Evolutionary conservation across 148 eudicot genomes (phyloP), one percentile per base, ranked within the genome.

Genomic region (Simmondsia chinensis): DNA sequence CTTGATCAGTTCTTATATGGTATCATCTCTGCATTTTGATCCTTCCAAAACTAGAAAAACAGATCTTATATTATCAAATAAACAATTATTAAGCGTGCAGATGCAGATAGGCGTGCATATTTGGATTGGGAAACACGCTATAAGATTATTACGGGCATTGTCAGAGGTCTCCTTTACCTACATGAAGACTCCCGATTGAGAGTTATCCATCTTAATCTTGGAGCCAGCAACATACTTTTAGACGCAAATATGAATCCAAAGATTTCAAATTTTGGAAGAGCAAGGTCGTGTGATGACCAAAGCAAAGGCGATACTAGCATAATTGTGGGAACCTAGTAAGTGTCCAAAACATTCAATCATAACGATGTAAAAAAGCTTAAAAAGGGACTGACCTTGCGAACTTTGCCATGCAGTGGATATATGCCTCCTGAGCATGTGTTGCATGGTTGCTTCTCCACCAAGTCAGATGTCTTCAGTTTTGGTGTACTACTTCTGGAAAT

Each of bases 171-270:
- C 2, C 37, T 57, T 21, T 57, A 57, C 17, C 46, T 57, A 21
- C 76, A 71, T 15, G 68, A 71, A 30, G 71, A 71, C 53, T 75
- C 76, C 22, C 66, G 61, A 4, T 50, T 75, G 10, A 40, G 41
- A 15, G 53, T 74, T 6, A 55, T 70, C 46, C 76, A 75, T 34
- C 67, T 70, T 13, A 73, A 70, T 54, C 56, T 65, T 12, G 70
- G 66, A 58, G 53, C 69, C 1, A 62, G 75, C 50, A 65, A 70
- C 15, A 30, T 70, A 7, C 36, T 75, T 10, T 20, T 75, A 31
- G 70, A 59, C 20, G 61, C 23, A n/a, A 57, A 63, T 2, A 66
- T 75, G 75, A 63, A 64, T 15, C 81, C 73, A 1, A 75, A 38
- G 50, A 47, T 57, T 19, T 20, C 53, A 14, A 22, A 39, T 6